Evolutionary conservation across 352 stramenopile species (phyloP), one percentile per base, ranked within the genome.

Genomic region (Pythium scleroteichum): DNA sequence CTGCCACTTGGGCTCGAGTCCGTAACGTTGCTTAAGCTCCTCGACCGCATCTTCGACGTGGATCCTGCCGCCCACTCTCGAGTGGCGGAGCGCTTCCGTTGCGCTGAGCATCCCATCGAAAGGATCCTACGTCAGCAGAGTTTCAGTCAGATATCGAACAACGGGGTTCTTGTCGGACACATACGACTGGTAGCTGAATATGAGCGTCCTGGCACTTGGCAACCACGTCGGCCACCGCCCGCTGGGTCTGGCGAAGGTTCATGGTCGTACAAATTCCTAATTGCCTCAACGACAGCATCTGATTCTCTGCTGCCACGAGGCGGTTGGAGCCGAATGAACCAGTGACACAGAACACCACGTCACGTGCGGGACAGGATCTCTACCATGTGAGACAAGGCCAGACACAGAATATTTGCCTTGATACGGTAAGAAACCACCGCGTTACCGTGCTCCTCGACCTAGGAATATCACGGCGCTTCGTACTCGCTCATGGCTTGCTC

Each of bases 211-310:
- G 68, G 50, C 82, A 87, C 54, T 84, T 88, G 44, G 61, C 26
- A 20, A 90, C 73, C 19, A 92, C 60, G 7, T 89, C 79, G 4
- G 69, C 75, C 6, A 92, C 71, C 40, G 68, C 71, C 33, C 75
- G 79, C 39, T 87, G 82, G n/a, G 76, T 73, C 55, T 90, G 79
- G 2, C 78, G 76, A 19, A 79, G 71, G 60, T 85, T 90, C 82
- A 92, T 91, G 23, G 51, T 38, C 16, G 9, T 33, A 35, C 5
- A 35, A 35, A 35, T 35, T 35, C 29, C 10, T 10, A 35, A 35
- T 35, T 35, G 29, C 29, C 10, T 35, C 29, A 35, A 35, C 29
- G 5, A 35, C 5, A 10, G 5, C 29, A 35, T n/a, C n/a, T n/a
- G n/a, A n/a, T n/a, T n/a, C n/a, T n/a, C n/a, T n/a, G n/a, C n/a